A percentile compares a stretch with the other conserved stretches of the same genome.
Evolutionary conservation across 352 stramenopile genomes (phyloP).

Genomic region (Globisporangium alternatum): DNA sequence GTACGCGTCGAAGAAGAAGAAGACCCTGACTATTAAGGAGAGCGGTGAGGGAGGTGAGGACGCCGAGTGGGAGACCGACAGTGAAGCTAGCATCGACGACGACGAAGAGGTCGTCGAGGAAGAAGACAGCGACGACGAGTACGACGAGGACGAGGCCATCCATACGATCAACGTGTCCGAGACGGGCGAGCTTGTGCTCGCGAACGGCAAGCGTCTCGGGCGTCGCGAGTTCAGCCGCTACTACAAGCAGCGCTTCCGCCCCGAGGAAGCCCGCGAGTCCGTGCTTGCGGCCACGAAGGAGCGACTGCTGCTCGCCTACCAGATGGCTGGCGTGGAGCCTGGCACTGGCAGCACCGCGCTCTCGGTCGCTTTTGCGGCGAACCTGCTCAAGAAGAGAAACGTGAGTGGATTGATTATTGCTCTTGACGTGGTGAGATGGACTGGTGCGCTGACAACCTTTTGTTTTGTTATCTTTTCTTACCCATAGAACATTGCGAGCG

Average conservation of each 20-base stretch:
- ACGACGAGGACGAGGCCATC: conserved; percentile 43
- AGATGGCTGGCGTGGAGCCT: conserved; percentile 64
- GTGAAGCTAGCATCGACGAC: conserved; percentile 69
- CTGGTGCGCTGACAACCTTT: not conserved
- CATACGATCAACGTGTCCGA: conserved; percentile 78
- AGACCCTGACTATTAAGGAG: conserved; percentile 13
- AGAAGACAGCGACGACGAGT: conserved; percentile 36
- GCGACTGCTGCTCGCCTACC: conserved; percentile 69
- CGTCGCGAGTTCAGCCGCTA: conserved; percentile 88
- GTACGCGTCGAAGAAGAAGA: conserved; percentile 49
- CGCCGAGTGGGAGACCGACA: conserved; percentile 77
- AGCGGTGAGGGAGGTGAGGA: conserved; percentile 31
- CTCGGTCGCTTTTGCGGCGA: conserved; percentile 77
- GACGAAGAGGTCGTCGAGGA: conserved; percentile 74
- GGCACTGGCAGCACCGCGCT: conserved; percentile 54
- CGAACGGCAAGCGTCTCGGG: conserved; percentile 81
- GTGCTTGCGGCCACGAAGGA: conserved; percentile 81
- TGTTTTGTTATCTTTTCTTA: conserved; percentile 8
- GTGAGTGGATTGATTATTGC: conserved; percentile 24
- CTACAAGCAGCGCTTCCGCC: conserved; percentile 88
- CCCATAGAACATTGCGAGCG: conserved; percentile 66
- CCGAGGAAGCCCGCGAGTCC: conserved; percentile 68
- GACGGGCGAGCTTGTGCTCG: conserved; percentile 87
- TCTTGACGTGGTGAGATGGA: not conserved
- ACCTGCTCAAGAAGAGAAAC: conserved; percentile 78